Evolutionary conservation across 2,329 filamentous ascomycete species (phyloP).

Genomic region (Apiospora saccharicola): DNA sequence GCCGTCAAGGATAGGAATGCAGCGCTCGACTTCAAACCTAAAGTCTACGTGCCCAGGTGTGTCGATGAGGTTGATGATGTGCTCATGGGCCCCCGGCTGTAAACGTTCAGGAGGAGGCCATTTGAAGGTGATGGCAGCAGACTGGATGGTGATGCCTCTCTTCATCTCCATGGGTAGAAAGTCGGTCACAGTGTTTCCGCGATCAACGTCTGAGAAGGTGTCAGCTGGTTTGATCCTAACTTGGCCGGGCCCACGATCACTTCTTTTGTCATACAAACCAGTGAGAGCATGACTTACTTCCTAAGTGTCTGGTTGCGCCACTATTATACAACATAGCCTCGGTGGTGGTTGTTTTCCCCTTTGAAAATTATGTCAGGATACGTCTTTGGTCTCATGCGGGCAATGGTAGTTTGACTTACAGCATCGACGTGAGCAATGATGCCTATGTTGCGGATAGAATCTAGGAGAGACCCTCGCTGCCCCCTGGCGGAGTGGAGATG

Average conservation of each 20-base stretch:
- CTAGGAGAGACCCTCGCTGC: constrained; percentile 49
- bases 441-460: constrained; percentile 88
- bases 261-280: background rate
- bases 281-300: constrained; percentile 57
- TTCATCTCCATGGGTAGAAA: constrained; percentile 93
- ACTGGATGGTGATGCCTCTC: constrained; percentile 96
- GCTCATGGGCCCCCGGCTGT: constrained; percentile 29
- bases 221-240: background rate
- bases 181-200: constrained; percentile 96
- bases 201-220: constrained; percentile 76
- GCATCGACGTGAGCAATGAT: constrained; percentile 99
- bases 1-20: constrained; percentile 85
- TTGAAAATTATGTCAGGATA: background rate
- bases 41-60: constrained; percentile 98
- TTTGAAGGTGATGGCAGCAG: constrained; percentile 91
- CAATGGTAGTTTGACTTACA: constrained; percentile 47
- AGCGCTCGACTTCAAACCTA: constrained; percentile 93
- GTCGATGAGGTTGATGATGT: constrained; percentile 88
- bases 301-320: constrained; percentile 85
- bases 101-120: constrained; percentile 71
- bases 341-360: constrained; percentile 96
- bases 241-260: background rate
- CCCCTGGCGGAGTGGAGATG: constrained; percentile 31
- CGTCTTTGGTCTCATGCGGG: background rate
- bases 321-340: constrained; percentile 99